phyloP scores from a whole-genome alignment of 768 basidiomycete species.

The Rhodotorula diobovata region DNA sequence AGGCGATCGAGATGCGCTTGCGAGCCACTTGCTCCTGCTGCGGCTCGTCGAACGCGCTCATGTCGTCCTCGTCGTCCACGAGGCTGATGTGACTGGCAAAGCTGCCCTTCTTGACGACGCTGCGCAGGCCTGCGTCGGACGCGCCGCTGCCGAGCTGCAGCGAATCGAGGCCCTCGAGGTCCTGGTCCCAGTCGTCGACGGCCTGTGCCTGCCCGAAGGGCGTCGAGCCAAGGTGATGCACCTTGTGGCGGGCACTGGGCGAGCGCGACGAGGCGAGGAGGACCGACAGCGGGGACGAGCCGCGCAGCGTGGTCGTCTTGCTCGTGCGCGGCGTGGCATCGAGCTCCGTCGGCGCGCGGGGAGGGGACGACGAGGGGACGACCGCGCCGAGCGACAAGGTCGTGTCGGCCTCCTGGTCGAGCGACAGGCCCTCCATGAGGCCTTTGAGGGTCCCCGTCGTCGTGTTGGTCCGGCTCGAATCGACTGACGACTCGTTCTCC shows the following conservation, averaged over 20 bases:
- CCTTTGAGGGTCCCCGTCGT: conserved; percentile 21
- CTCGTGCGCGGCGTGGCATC: neutral
- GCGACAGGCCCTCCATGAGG: conserved; percentile 3
- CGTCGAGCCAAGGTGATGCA: conserved; percentile 26
- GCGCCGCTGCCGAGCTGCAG: neutral
- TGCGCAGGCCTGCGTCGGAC: neutral
- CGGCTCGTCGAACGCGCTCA: neutral
- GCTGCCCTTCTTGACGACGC: conserved; percentile 23
- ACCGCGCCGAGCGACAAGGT: neutral
- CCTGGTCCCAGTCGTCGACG: conserved; percentile 39
- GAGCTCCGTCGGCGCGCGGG: neutral
- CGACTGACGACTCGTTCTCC: conserved; percentile 11
- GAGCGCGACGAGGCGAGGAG: conserved; percentile 3
- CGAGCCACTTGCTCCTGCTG: neutral
- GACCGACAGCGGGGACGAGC: conserved; percentile 20
- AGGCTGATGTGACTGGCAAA: conserved; percentile 32
- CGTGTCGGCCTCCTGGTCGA: conserved; percentile 1
- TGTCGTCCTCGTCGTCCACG: neutral
- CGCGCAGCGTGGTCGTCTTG: conserved; percentile 24
- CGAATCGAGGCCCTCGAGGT: conserved; percentile 26
- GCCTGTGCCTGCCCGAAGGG: conserved; percentile 1
- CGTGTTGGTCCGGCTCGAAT: neutral
- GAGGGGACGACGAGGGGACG: neutral
- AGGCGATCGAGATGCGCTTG: conserved; percentile 11
- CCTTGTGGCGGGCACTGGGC: conserved; percentile 4